A percentile compares a stretch with the other conserved stretches of the same genome.
phyloP scores from a whole-genome alignment of 1,139 yeast species.

The Taphrina flavorubra region DNA sequence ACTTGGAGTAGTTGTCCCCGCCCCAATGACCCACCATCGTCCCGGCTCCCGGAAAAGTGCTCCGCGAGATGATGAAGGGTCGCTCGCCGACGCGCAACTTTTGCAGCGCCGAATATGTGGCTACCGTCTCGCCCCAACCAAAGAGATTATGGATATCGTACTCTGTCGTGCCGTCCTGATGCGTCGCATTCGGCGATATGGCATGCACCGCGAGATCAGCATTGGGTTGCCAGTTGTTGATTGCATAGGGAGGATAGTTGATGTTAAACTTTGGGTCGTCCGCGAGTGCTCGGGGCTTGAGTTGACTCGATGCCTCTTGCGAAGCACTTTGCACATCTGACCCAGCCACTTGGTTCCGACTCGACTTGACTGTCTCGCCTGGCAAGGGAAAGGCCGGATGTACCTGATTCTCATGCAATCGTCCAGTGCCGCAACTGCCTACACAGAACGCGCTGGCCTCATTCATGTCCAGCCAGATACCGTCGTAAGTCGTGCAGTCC shows the following conservation, averaged over 20 bases:
- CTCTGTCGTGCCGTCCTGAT: constrained; percentile 52
- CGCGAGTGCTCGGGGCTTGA: constrained; percentile 45
- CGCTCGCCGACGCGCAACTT: constrained; percentile 61
- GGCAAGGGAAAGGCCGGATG: constrained; percentile 44
- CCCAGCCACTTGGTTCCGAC: neutral
- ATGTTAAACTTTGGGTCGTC: constrained; percentile 50
- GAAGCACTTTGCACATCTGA: neutral
- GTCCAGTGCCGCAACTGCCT: constrained; percentile 51
- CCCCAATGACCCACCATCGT: constrained; percentile 94
- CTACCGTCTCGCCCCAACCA: constrained; percentile 77
- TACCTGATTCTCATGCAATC: constrained; percentile 49
- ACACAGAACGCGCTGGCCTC: constrained; percentile 54
- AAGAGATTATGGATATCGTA: constrained; percentile 78
- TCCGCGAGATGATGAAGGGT: constrained; percentile 83
- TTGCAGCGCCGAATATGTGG: constrained; percentile 70
- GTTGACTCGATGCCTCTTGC: neutral
- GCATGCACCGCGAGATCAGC: constrained; percentile 52
- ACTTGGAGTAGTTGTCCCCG: constrained; percentile 89
- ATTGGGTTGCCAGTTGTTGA: constrained; percentile 52
- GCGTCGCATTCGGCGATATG: constrained; percentile 52
- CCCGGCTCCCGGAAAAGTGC: constrained; percentile 89
- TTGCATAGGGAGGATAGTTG: constrained; percentile 53
- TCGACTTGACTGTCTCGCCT: constrained; percentile 45
- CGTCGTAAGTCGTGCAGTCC: constrained; percentile 45
- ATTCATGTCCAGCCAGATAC: constrained; percentile 55